Base-by-base conservation (phyloP, 208 protist genomes). In the Strigomonas galati region DNA sequence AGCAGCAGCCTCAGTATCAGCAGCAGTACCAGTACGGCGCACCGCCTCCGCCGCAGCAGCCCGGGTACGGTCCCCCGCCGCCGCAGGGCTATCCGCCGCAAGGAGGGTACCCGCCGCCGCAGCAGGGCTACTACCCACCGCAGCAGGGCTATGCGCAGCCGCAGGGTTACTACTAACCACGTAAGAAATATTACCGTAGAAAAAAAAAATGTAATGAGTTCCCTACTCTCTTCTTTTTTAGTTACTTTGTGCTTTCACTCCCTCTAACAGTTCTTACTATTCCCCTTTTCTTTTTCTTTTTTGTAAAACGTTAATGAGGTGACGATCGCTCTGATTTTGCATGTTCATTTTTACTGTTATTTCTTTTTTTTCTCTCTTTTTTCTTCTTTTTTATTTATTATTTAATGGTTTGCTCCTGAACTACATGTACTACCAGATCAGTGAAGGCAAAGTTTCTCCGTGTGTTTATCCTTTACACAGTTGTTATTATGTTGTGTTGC, bases 41-140 rank as follows among this genome's bases (percentile, higher is more conserved):
- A 27, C 26, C 30, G n/a, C 69, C 74, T 14, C 69, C 69, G 3
- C 62, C 69, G 21, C 65, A 53, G 48, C 71, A 69, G 61, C 60
- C 55, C 0, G 51, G 52, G 31, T 76, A 70, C 65, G 32, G 28
- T 1, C n/a, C 71, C 62, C 58, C 61, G 12, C 78, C 78, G 4
- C 69, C 67, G 21, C 68, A 73, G 54, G 49, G 48, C 46, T 74
- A 62, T 6, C 35, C 57, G 23, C 60, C 7, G 12, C 30, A 32
- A n/a, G 14, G 32, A 2, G 2, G 14, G 7, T 14, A 4, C 5
- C 49, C 49, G 49, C 49, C 49, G 23, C 49, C 49, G n/a, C 49
- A 4, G 26, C 49, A 54, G 26, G 49, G 49, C 21, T 21, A 28
- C 17, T 59, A 59, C 43, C 69, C 64, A 6, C 65, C 64, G 0